Evolutionary conservation across 768 basidiomycete genomes (phyloP).

Genomic region (Boletus pseudopeckii): DNA sequence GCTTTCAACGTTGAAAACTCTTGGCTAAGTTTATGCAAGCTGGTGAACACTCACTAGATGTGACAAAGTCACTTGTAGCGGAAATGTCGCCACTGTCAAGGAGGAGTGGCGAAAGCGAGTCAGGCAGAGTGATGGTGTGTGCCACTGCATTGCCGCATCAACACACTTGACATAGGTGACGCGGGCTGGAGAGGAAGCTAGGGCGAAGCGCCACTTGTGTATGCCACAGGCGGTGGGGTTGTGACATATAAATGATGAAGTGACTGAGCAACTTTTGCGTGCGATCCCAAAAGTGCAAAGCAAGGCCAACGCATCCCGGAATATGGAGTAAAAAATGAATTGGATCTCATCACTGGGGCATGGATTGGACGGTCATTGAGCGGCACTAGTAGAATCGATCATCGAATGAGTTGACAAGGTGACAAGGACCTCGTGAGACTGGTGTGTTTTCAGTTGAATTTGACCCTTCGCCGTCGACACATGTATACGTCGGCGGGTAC

Average conservation of each 20-base stretch:
- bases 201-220: not conserved
- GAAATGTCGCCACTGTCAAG: not conserved
- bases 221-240: not conserved
- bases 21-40: not conserved
- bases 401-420: not conserved
- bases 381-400: not conserved
- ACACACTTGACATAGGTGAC: not conserved
- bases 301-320: not conserved
- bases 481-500: not conserved
- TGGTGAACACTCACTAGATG: not conserved
- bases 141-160: conserved; percentile 1
- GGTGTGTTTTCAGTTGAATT: not conserved
- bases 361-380: not conserved
- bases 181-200: not conserved
- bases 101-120: not conserved
- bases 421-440: not conserved
- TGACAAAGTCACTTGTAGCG: not conserved
- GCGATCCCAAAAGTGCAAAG: not conserved
- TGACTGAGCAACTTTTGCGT: not conserved
- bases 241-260: not conserved
- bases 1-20: not conserved
- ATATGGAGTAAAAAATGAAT: not conserved
- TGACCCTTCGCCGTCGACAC: not conserved
- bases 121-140: not conserved
- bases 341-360: not conserved